A percentile compares a stretch with the other conserved stretches of the same genome.
phyloP scores from a whole-genome alignment of 2,329 filamentous ascomycete species.

The Gnomoniopsis sp. region DNA sequence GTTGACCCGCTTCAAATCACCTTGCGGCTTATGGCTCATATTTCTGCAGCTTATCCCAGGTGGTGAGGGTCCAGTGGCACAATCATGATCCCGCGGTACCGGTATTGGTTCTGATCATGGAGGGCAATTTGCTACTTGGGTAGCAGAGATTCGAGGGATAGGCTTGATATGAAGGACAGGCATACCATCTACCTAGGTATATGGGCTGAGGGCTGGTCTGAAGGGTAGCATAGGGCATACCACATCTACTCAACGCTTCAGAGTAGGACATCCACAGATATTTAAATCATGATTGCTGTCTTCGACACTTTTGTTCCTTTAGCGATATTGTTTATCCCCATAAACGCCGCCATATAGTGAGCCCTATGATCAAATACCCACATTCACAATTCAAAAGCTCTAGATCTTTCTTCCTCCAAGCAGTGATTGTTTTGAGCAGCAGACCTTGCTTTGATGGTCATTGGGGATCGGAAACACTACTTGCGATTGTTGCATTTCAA shows the following conservation, averaged over 20 bases:
- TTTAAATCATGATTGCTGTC: too few species aligned
- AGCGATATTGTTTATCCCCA: too few species aligned
- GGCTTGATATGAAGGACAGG: background rate
- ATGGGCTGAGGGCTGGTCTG: background rate
- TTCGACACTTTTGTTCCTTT: too few species aligned
- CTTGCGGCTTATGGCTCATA: constrained; percentile 12
- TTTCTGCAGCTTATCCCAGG: constrained; percentile 66
- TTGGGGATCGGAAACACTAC: background rate
- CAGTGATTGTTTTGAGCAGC: background rate
- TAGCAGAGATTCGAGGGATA: too few species aligned
- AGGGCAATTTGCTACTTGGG: background rate
- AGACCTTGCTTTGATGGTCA: background rate
- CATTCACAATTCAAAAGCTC: background rate
- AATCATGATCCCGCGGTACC: constrained; percentile 18
- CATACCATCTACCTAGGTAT: background rate
- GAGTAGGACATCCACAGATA: background rate
- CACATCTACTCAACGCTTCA: background rate
- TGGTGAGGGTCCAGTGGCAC: constrained; percentile 63
- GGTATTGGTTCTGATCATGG: background rate
- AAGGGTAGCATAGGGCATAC: background rate
- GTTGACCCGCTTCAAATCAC: background rate
- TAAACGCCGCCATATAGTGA: too few species aligned
- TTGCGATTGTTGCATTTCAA: background rate
- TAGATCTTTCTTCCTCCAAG: background rate
- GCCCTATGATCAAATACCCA: background rate